Conservation (phyloP, 1,139 yeast species). For the Yarrowia galli region DNA sequence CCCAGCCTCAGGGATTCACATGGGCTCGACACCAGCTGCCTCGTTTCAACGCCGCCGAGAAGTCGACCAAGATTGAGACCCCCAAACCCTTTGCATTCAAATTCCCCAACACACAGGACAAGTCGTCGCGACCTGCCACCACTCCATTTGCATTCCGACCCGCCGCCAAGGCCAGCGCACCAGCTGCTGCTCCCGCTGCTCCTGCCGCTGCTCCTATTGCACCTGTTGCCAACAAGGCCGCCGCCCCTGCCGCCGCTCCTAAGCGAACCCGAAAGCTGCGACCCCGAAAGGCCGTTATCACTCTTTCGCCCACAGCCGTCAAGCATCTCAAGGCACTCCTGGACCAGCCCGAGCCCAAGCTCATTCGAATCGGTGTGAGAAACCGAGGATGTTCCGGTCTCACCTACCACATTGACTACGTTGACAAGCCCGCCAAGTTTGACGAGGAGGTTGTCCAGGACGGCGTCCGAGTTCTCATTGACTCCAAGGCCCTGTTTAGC, state of each 20-base stretch:
- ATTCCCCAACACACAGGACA: constrained; percentile 32
- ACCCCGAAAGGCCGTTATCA: constrained; percentile 88
- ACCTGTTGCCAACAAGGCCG: neutral
- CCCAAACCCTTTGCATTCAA: constrained; percentile 38
- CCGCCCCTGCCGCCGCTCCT: constrained; percentile 38
- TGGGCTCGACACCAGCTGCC: constrained; percentile 38
- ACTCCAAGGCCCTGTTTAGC: constrained; percentile 92
- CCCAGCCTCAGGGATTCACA: constrained; percentile 19
- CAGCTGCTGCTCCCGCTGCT: neutral
- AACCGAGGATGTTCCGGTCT: constrained; percentile 97
- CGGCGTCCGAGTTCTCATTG: constrained; percentile 90
- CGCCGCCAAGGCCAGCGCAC: constrained; percentile 5
- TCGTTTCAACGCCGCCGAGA: constrained; percentile 19
- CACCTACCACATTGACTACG: constrained; percentile 90
- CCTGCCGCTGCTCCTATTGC: neutral
- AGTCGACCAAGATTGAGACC: constrained; percentile 7
- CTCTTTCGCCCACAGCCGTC: constrained; percentile 76
- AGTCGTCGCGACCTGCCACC: constrained; percentile 21
- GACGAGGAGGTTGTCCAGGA: constrained; percentile 89
- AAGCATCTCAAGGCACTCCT: constrained; percentile 70
- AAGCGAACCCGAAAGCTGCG: constrained; percentile 65
- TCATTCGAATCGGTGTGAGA: constrained; percentile 90
- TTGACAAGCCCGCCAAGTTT: constrained; percentile 85
- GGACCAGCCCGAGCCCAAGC: constrained; percentile 83
- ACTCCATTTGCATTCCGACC: constrained; percentile 31